Evolutionary conservation across 257 asterid species (phyloP).

Genomic region (Nicotiana otophora): DNA sequence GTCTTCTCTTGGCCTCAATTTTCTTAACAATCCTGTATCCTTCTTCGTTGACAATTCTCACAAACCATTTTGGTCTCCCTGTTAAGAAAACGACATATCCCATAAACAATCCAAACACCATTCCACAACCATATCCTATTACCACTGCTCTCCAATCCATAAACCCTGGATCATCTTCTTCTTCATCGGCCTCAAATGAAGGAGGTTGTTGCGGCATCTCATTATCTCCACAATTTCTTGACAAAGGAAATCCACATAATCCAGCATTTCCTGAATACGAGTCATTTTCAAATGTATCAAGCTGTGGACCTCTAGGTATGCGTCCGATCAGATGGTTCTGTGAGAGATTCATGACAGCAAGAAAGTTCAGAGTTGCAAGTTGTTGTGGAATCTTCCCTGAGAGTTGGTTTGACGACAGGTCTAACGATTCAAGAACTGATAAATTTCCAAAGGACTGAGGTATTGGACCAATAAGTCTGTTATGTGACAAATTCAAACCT

Average conservation of each 20-base stretch:
- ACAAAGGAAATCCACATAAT: constrained; percentile 17
- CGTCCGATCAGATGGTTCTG: constrained; percentile 10
- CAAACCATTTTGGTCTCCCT: constrained; percentile 20
- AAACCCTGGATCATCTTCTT: constrained; percentile 4
- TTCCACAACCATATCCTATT: constrained; percentile 26
- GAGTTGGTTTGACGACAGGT: constrained; percentile 5
- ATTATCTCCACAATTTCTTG: constrained; percentile 13
- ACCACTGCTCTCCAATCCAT: constrained; percentile 17
- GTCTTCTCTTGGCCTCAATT: constrained; percentile 7
- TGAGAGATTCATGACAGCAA: constrained; percentile 13
- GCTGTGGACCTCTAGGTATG: constrained; percentile 10
- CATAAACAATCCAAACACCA: constrained; percentile 11
- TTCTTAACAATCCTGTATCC: background rate
- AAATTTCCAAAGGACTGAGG: constrained; percentile 11
- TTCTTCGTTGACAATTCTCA: background rate
- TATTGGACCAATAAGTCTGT: background rate
- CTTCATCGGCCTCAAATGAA: background rate
- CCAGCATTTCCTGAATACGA: constrained; percentile 10
- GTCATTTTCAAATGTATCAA: constrained; percentile 9
- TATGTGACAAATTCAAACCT: constrained; percentile 4
- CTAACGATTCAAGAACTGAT: background rate
- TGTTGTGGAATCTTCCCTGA: background rate
- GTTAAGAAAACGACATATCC: constrained; percentile 17
- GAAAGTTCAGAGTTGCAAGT: background rate
- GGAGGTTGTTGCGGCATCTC: background rate